Base-by-base conservation (phyloP, 2,329 filamentous ascomycete genomes). In the Aspergillus amoenus region DNA sequence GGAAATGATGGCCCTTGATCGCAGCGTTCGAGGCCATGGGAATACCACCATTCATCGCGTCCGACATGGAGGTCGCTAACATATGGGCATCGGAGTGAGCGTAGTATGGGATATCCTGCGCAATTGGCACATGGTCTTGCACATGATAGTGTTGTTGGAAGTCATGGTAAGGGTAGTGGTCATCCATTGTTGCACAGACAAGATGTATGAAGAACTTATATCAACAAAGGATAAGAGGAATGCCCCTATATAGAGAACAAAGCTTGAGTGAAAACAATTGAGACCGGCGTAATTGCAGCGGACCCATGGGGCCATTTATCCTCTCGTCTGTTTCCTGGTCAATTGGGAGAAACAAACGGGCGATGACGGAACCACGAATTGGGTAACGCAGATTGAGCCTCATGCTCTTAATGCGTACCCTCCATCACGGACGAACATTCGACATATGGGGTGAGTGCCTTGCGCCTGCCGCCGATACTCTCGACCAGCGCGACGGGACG, bases 171-270 rank as follows among this genome's bases (percentile, higher is more conserved):
- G 27, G 39, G 12, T 45, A 48, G 41, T 46, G n/a, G 55, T 27
- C 24, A 21, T 57, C 58, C 58, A 60, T 60, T 24, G 55, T 60
- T 11, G 24, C 18, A 50, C 32, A 48, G 47, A 51, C 22, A 52
- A 15, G n/a, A 39, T 12, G 21, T 12, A 40, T 21, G 41, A 8
- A 52, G 8, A 45, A 46, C 21, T 40, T 22, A 41, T 39, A 13
- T 41, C 34, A 46, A 52, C 30, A 52, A 47, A 45, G 56, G 21
- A 45, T 45, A 39, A 22, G 18, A 45, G 45, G 48, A 47, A 21
- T 9, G 12, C 24, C 44, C 8, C n/a, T 11, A 21, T 22, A 24
- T 24, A 30, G 22, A 34, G 21, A 57, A 39, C 45, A 54, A 54
- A 51, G 41, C 55, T 46, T 52, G 22, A 43, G 48, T 22, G 15